Percentiles rank a stretch among this genome's conserved stretches.
Evolutionary conservation across 1,139 yeast genomes (phyloP).

Genomic region (Hansenula sp.): DNA sequence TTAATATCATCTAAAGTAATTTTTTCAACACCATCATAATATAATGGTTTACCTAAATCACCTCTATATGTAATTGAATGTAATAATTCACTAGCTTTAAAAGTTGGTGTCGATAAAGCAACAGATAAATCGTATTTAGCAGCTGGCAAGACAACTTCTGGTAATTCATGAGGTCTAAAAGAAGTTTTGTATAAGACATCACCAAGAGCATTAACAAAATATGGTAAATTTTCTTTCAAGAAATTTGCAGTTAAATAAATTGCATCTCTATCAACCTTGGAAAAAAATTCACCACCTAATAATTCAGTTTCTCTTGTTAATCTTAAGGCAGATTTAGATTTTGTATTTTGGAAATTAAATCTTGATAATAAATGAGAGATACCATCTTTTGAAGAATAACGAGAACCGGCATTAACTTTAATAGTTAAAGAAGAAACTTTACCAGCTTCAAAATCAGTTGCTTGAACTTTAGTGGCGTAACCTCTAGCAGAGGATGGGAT

Average conservation of each 20-base stretch:
- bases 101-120: conserved; percentile 48
- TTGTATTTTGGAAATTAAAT: conserved; percentile 82
- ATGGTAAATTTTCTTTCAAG: conserved; percentile 86
- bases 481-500: conserved; percentile 23
- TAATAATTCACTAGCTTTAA: conserved; percentile 71
- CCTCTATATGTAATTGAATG: conserved; percentile 80
- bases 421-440: conserved; percentile 73
- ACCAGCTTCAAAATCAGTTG: conserved; percentile 38
- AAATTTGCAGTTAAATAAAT: conserved; percentile 77
- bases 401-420: conserved; percentile 84
- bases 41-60: conserved; percentile 84
- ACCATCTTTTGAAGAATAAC: conserved; percentile 74
- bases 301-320: conserved; percentile 93
- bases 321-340: conserved; percentile 83
- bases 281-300: conserved; percentile 76
- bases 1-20: conserved; percentile 64
- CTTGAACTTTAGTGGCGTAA: conserved; percentile 36
- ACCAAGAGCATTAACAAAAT: conserved; percentile 82
- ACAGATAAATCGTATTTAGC: conserved; percentile 53
- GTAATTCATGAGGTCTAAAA: conserved; percentile 77
- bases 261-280: conserved; percentile 78
- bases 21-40: conserved; percentile 59
- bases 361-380: conserved; percentile 81
- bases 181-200: conserved; percentile 69
- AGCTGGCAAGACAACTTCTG: conserved; percentile 78